These are phyloP conservation scores for Erysimum cheiranthoides DNA, from an alignment of 345 rosid species.

Conservation along the genomic window DNA sequence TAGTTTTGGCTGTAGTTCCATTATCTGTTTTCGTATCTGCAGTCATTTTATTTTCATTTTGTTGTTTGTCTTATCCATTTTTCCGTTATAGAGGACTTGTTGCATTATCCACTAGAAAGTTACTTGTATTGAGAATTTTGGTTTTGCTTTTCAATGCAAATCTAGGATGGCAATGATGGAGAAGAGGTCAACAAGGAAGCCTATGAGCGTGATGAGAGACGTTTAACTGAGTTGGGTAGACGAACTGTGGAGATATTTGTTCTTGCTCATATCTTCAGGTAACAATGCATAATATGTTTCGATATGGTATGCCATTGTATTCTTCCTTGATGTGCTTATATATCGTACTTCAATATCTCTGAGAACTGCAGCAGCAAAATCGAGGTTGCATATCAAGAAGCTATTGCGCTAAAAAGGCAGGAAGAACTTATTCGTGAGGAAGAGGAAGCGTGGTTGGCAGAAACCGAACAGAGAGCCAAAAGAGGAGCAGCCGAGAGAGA, in stretches of 20 bases:
- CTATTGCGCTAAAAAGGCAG: conserved; percentile 93
- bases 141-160: conserved; percentile 22
- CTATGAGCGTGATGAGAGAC: conserved; percentile 85
- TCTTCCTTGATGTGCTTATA: conserved; percentile 15
- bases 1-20: background rate
- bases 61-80: background rate
- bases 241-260: conserved; percentile 97
- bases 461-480: conserved; percentile 84
- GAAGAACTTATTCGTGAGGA: conserved; percentile 99
- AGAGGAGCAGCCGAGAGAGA: conserved; percentile 78
- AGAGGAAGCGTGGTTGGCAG: conserved; percentile 92
- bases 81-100: background rate
- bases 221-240: conserved; percentile 90
- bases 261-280: conserved; percentile 95
- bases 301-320: background rate
- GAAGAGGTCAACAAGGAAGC: conserved; percentile 84
- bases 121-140: conserved; percentile 14
- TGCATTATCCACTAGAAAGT: conserved; percentile 10
- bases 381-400: conserved; percentile 97
- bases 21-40: conserved; percentile 24
- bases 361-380: conserved; percentile 75
- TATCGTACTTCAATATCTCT: conserved; percentile 21
- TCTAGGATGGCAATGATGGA: conserved; percentile 88
- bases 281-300: conserved; percentile 28
- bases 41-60: background rate